phyloP scores from a whole-genome alignment of 2,329 filamentous ascomycete genomes.

The Nannizzia gypsea region DNA sequence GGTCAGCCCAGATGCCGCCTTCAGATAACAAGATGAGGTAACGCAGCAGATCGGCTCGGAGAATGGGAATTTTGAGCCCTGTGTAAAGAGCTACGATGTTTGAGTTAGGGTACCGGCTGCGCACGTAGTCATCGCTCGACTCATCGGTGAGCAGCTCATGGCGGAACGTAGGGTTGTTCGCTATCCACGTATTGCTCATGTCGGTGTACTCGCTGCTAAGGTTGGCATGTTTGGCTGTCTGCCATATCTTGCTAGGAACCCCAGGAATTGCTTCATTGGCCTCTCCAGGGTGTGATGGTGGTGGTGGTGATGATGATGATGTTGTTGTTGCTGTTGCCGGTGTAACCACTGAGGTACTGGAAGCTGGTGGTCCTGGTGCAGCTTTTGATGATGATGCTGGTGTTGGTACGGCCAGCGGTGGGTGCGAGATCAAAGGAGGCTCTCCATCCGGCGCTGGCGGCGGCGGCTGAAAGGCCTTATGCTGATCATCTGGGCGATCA shows the following conservation, averaged over 20 bases:
- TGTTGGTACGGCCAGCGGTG: neutral
- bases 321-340: neutral
- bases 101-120: constrained; percentile 23
- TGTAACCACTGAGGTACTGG: neutral
- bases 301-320: neutral
- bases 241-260: constrained; percentile 17
- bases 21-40: constrained; percentile 32
- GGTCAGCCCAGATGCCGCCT: constrained; percentile 34
- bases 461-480: neutral
- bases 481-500: neutral
- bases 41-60: constrained; percentile 34
- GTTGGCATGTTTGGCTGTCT: constrained; percentile 16
- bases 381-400: neutral
- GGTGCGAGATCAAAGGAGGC: neutral
- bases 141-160: constrained; percentile 24
- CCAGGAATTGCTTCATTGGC: constrained; percentile 4
- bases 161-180: constrained; percentile 20
- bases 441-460: neutral
- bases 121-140: constrained; percentile 23
- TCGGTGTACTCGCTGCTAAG: constrained; percentile 16
- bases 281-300: neutral
- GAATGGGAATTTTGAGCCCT: constrained; percentile 26
- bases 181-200: constrained; percentile 18
- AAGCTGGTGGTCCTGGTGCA: neutral
- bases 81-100: constrained; percentile 30